phyloP scores from a whole-genome alignment of 2,329 filamentous ascomycete genomes.

The Hypoxylon sp. region DNA sequence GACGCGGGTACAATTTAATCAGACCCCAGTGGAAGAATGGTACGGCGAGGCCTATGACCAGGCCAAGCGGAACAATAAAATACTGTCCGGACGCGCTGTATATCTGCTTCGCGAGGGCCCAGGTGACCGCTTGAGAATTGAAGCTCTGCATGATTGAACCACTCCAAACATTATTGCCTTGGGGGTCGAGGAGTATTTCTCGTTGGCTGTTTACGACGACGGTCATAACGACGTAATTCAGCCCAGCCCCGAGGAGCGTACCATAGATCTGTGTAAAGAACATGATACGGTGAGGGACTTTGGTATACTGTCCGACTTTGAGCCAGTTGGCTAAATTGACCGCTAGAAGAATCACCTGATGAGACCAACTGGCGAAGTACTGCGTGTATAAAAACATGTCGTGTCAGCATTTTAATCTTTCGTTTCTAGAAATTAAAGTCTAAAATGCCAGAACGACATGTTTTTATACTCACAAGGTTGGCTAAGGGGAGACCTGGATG shows the following conservation, averaged over 20 bases:
- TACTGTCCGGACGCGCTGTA: slow-evolving; percentile 64
- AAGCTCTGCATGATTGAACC: slow-evolving; percentile 66
- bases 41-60: slow-evolving; percentile 60
- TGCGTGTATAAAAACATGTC: too few relatives aligned
- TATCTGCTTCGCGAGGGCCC: slow-evolving; percentile 68
- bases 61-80: slow-evolving; percentile 65
- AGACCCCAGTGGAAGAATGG: slow-evolving; percentile 37
- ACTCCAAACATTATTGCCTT: slow-evolving; percentile 68
- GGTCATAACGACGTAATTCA: slow-evolving; percentile 71
- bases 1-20: slow-evolving; percentile 17
- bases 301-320: slow-evolving; percentile 72
- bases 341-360: slow-evolving; percentile 67
- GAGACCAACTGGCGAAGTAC: slow-evolving; percentile 73
- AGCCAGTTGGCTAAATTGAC: slow-evolving; percentile 68
- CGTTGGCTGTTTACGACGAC: slow-evolving; percentile 66
- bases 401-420: too few relatives aligned
- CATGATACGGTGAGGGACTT: slow-evolving; percentile 68
- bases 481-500: slow-evolving; percentile 67
- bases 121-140: slow-evolving; percentile 64
- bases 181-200: slow-evolving; percentile 61
- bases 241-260: slow-evolving; percentile 66
- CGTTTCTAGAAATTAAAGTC: too few relatives aligned
- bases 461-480: too few relatives aligned
- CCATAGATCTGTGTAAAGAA: slow-evolving; percentile 71
- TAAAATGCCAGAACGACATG: too few relatives aligned